Evolutionary conservation across 2,329 filamentous ascomycete genomes (phyloP).

Genomic region (Tolypocladium guangdongense): DNA sequence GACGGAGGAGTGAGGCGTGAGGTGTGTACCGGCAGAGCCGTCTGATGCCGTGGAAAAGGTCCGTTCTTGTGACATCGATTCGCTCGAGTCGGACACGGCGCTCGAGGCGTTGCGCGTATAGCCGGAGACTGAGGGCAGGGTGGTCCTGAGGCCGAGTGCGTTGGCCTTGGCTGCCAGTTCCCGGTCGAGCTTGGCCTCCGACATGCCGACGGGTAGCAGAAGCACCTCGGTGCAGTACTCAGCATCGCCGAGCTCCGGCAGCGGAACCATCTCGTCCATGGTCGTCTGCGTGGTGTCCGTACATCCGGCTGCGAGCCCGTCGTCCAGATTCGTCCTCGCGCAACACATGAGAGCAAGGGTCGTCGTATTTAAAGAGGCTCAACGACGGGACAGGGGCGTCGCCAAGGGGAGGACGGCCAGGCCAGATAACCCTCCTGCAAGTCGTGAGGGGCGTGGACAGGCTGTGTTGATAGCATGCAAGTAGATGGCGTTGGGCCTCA

Average conservation of each 20-base stretch:
- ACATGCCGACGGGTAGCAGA: constrained; percentile 16
- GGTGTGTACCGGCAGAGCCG: constrained; percentile 27
- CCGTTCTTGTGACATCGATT: constrained; percentile 29
- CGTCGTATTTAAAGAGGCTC: background rate
- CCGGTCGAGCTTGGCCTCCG: constrained; percentile 29
- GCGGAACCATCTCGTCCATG: constrained; percentile 4
- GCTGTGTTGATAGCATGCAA: background rate
- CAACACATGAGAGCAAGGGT: background rate
- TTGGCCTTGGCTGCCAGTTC: constrained; percentile 23
- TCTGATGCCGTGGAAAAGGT: constrained; percentile 33
- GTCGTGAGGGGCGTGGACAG: background rate
- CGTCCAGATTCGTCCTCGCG: background rate
- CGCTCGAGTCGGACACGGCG: constrained; percentile 31
- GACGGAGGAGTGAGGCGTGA: constrained; percentile 33
- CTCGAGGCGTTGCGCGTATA: constrained; percentile 24
- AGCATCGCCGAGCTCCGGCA: constrained; percentile 29
- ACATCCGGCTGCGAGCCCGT: background rate
- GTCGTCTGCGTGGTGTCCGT: background rate
- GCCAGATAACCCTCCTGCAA: constrained; percentile 1
- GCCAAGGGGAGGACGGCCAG: background rate
- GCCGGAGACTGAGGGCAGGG: constrained; percentile 13
- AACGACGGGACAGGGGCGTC: background rate
- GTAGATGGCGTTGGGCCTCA: background rate
- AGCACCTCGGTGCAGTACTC: constrained; percentile 30
- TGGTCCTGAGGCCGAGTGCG: constrained; percentile 22